phyloP scores from a whole-genome alignment of 2,329 filamentous ascomycete genomes.

The Mycocentrospora acerina region DNA sequence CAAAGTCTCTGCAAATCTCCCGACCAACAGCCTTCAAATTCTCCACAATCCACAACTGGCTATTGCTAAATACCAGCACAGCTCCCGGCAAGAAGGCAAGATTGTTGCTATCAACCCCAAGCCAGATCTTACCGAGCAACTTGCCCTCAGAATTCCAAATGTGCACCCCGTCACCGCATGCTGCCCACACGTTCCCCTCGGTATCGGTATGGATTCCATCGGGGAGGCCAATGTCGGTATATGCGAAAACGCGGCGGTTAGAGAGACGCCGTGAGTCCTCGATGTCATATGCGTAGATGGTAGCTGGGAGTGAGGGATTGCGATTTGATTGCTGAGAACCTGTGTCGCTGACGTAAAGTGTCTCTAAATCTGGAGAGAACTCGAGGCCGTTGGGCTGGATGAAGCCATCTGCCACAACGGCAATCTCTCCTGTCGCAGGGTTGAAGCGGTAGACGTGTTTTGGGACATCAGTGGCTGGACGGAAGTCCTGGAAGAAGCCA shows the following conservation, averaged over 20 bases:
- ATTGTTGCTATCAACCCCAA: constrained; percentile 45
- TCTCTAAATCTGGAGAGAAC: constrained; percentile 47
- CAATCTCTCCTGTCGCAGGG: constrained; percentile 43
- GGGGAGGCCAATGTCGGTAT: constrained; percentile 55
- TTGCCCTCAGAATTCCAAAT: constrained; percentile 55
- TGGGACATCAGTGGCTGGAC: constrained; percentile 32
- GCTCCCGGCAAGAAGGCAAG: constrained; percentile 40
- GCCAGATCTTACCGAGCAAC: constrained; percentile 60
- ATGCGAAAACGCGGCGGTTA: constrained; percentile 56
- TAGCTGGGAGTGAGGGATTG: constrained; percentile 44
- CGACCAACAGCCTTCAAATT: constrained; percentile 35
- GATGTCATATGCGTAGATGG: constrained; percentile 48
- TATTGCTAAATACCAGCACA: constrained; percentile 39
- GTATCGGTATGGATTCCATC: constrained; percentile 61
- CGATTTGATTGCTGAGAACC: constrained; percentile 43
- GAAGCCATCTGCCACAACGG: constrained; percentile 46
- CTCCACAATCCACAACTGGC: constrained; percentile 40
- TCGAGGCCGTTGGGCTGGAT: constrained; percentile 50
- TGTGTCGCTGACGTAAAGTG: constrained; percentile 50
- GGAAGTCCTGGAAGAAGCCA: constrained; percentile 34
- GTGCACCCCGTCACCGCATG: constrained; percentile 57
- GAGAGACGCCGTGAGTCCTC: constrained; percentile 39
- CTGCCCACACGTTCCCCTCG: constrained; percentile 58
- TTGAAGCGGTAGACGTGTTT: constrained; percentile 48
- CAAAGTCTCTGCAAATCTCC: constrained; percentile 40